Conservation (phyloP, 2,329 filamentous ascomycete genomes). For the Colletotrichum plurivorum region DNA sequence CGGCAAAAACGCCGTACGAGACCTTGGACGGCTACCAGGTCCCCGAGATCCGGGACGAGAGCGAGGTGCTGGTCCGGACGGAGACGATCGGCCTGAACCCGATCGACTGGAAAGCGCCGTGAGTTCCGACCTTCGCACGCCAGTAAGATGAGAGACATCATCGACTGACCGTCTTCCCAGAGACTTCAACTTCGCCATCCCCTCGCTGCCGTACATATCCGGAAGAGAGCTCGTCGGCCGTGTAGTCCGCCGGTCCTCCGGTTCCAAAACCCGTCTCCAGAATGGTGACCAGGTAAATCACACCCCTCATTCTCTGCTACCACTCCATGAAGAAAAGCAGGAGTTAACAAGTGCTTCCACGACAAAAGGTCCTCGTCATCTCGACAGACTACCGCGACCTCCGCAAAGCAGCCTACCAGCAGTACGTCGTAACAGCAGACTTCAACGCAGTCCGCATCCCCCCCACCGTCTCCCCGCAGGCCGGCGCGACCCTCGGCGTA, state of each 20-base stretch:
- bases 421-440: constrained; percentile 75
- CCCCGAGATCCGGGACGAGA: constrained; percentile 53
- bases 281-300: constrained; percentile 66
- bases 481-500: constrained; percentile 76
- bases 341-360: too few species aligned
- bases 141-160: too few species aligned
- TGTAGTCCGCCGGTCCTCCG: constrained; percentile 58
- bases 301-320: constrained; percentile 16
- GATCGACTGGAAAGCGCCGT: constrained; percentile 83
- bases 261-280: constrained; percentile 57
- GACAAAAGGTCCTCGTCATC: constrained; percentile 67
- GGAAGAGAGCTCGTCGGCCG: constrained; percentile 79
- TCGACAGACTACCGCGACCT: constrained; percentile 82
- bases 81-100: constrained; percentile 80
- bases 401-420: constrained; percentile 79
- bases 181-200: constrained; percentile 80
- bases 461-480: constrained; percentile 62
- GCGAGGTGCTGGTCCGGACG: constrained; percentile 74
- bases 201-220: constrained; percentile 76
- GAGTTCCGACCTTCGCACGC: constrained; percentile 47
- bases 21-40: constrained; percentile 60
- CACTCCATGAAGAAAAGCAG: background rate
- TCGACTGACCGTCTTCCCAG: too few species aligned
- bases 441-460: constrained; percentile 78
- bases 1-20: constrained; percentile 63